Evolutionary conservation across 805 yeast genomes (phyloP).

Genomic region (Priceomyces medius): DNA sequence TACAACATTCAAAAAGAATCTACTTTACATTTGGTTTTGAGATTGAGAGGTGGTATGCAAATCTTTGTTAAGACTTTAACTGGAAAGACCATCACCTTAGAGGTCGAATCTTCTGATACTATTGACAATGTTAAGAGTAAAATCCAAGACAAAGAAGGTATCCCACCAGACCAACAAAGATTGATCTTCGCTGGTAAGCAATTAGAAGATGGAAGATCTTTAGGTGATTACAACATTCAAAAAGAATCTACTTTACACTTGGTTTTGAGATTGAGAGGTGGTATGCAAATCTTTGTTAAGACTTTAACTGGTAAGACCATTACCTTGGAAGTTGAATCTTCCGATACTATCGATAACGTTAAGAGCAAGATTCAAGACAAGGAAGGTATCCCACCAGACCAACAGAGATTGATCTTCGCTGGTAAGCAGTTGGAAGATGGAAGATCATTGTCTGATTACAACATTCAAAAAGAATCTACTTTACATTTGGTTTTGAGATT

Average conservation of each 20-base stretch:
- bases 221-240: conserved; percentile 97
- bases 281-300: conserved; percentile 48
- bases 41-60: conserved; percentile 96
- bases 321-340: conserved; percentile 94
- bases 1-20: conserved; percentile 99
- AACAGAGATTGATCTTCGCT: conserved; percentile 98
- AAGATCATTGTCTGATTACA: conserved; percentile 94
- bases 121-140: conserved; percentile 95
- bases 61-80: conserved; percentile 58
- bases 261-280: conserved; percentile 98
- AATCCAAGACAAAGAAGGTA: conserved; percentile 98
- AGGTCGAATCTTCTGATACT: conserved; percentile 97
- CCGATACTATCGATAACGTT: conserved; percentile 98
- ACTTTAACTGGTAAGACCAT: conserved; percentile 47
- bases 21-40: conserved; percentile 90
- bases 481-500: conserved; percentile 93
- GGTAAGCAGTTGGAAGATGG: conserved; percentile 99
- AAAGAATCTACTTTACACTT: conserved; percentile 95
- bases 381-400: conserved; percentile 99
- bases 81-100: conserved; percentile 76
- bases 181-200: conserved; percentile 99
- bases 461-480: conserved; percentile 96
- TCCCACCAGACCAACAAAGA: conserved; percentile 99
- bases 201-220: conserved; percentile 96
- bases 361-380: conserved; percentile 98